A percentile compares a stretch with the other conserved stretches of the same genome.
Conservation (phyloP, 2,329 filamentous ascomycete genomes). For the Penicillium crustosum region DNA sequence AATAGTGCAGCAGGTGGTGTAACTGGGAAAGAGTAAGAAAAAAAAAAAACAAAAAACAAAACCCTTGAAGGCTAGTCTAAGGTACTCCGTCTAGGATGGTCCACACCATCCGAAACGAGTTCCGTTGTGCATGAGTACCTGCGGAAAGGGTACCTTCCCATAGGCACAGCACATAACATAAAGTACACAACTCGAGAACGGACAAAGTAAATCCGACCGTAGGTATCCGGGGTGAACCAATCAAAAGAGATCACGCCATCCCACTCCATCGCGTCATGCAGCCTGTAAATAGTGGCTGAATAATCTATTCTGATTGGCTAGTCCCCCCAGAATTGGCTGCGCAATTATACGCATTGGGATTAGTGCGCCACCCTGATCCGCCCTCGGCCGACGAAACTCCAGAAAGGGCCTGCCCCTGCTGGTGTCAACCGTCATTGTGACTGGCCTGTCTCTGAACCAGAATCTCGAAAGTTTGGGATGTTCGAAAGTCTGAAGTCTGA, state of each 20-base stretch:
- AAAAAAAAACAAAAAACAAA: background rate
- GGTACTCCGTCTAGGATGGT: slow-evolving; percentile 2
- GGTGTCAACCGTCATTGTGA: slow-evolving; percentile 9
- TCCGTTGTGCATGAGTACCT: background rate
- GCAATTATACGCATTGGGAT: slow-evolving; percentile 25
- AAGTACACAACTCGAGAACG: background rate
- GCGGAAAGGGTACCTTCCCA: slow-evolving; percentile 7
- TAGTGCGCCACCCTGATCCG: slow-evolving; percentile 35
- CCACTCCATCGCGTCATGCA: slow-evolving; percentile 36
- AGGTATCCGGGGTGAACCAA: slow-evolving; percentile 18
- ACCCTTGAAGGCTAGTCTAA: background rate
- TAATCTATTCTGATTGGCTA: slow-evolving; percentile 24
- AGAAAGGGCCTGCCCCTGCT: slow-evolving; percentile 12
- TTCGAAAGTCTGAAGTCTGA: background rate
- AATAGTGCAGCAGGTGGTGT: slow-evolving; percentile 1
- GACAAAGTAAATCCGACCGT: slow-evolving; percentile 11
- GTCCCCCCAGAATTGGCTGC: slow-evolving; percentile 25
- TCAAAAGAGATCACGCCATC: slow-evolving; percentile 29
- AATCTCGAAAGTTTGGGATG: background rate
- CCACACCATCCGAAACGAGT: slow-evolving; percentile 7
- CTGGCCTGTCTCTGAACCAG: slow-evolving; percentile 5
- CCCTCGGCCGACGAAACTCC: slow-evolving; percentile 20
- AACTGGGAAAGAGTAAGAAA: background rate
- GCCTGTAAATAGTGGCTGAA: slow-evolving; percentile 30
- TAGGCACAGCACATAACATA: background rate